Evolutionary conservation across 306 rosid genomes (phyloP).

Genomic region (Quercus rubra): DNA sequence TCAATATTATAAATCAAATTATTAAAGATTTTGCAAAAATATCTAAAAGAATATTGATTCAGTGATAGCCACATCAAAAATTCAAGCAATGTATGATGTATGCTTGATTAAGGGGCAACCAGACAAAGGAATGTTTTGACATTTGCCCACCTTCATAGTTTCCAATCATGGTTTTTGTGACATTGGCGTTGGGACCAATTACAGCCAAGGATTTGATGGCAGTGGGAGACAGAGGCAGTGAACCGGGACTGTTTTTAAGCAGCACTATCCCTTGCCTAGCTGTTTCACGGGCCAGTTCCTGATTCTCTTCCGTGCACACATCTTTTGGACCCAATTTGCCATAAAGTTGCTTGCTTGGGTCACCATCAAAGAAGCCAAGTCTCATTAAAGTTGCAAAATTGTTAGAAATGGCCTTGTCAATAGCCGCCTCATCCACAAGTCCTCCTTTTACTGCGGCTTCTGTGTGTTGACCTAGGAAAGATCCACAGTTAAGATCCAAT

Average conservation of each 20-base stretch:
- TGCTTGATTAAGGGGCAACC: neutral
- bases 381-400: conserved; percentile 84
- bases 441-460: conserved; percentile 87
- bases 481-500: conserved; percentile 85
- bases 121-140: conserved; percentile 1
- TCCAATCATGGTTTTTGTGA: conserved; percentile 83
- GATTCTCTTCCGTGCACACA: conserved; percentile 73
- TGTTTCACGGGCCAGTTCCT: conserved; percentile 78
- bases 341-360: conserved; percentile 69
- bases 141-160: conserved; percentile 71
- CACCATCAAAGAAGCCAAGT: conserved; percentile 92
- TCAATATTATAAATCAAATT: neutral
- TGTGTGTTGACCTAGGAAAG: conserved; percentile 56
- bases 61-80: neutral
- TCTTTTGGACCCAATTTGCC: conserved; percentile 94
- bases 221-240: conserved; percentile 66
- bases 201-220: conserved; percentile 80
- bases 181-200: conserved; percentile 94
- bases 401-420: conserved; percentile 74
- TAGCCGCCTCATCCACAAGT: conserved; percentile 60
- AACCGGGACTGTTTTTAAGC: conserved; percentile 67
- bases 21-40: neutral
- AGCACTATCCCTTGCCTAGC: conserved; percentile 97
- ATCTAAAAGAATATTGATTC: neutral
- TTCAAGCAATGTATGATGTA: neutral